Base-by-base conservation (phyloP, 768 basidiomycete genomes). In the Ramaria sp. region DNA sequence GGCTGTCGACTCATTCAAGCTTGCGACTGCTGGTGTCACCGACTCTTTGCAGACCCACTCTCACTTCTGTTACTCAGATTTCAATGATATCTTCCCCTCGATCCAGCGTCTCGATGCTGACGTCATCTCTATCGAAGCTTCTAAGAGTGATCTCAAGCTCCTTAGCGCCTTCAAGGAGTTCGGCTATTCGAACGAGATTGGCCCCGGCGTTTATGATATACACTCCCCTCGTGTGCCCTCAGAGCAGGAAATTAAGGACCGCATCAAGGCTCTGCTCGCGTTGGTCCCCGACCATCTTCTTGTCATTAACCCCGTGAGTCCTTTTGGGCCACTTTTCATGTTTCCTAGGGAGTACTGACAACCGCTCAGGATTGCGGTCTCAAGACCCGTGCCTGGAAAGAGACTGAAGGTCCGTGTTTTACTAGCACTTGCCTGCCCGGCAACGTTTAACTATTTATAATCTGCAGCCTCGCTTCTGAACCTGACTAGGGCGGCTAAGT, bases 41-140 rank as follows among this genome's bases (percentile, higher is more conserved):
- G 87, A 98, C 70, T 78, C 83, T 60, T 89, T 91, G 66, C 95
- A 98, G 75, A 92, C 93, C 65, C 95, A 97, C 78, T 97, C 93
- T 51, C 96, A 99, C 80, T 95, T 95, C 82, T 95, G 92, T 78
- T 94, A 92, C 78, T 97, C 94, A 57, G 94, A 97, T 78, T 98
- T 97, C 69, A 90, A 87, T 75, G 91, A 96, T 70, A 97, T 97
- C 75, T 97, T 97, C 89, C 84, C 89, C 31, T 94, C 90, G 59
- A 96, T 98, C 69, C 86, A 94, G 72, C 84, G 86, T 62, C 86
- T 99, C 59, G 96, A 99, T 66, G 93, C 94, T 62, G 96, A 99
- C 70, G 92, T 96, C 71, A 98, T 99, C 75, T 95, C 93, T 53
- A 96, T 97, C 68, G 94, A 97, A 73, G 92, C 93, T 49, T 95